These are phyloP conservation scores for Stereum hirsutum DNA, from an alignment of 1,284 basidiomycete species.

Conservation along the genomic window DNA sequence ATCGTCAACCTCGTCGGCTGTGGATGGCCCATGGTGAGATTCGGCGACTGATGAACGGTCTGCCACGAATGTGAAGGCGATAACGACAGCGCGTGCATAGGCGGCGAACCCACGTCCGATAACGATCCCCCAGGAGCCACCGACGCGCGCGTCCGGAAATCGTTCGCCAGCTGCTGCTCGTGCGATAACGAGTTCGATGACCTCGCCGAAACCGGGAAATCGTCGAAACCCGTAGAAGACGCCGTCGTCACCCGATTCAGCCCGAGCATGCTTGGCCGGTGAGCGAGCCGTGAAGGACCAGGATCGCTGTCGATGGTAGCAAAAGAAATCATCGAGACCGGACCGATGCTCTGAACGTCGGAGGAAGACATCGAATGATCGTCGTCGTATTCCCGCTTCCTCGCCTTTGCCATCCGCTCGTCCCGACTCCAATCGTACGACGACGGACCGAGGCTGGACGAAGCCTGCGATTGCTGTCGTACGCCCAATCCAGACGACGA, in stretches of 20 bases:
- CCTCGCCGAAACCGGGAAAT: constrained; percentile 62
- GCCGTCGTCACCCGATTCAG: constrained; percentile 66
- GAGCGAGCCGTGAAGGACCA: constrained; percentile 59
- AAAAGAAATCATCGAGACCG: constrained; percentile 68
- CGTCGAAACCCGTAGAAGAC: constrained; percentile 59
- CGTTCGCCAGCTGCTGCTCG: constrained; percentile 72
- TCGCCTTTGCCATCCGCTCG: constrained; percentile 66
- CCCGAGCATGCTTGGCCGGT: constrained; percentile 48
- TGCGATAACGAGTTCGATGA: constrained; percentile 78
- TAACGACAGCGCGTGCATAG: constrained; percentile 63
- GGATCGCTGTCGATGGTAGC: constrained; percentile 79
- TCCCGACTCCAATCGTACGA: constrained; percentile 43
- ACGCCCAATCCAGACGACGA: constrained; percentile 44
- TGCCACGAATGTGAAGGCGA: constrained; percentile 43
- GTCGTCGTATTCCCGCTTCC: constrained; percentile 78
- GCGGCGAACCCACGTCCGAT: constrained; percentile 59
- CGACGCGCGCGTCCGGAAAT: constrained; percentile 68
- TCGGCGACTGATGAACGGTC: constrained; percentile 15
- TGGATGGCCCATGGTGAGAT: constrained; percentile 17
- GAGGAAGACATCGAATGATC: constrained; percentile 87
- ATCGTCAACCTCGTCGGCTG: constrained; percentile 24
- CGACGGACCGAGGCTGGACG: constrained; percentile 8
- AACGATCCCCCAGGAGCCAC: constrained; percentile 48
- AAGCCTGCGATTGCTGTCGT: constrained; percentile 40
- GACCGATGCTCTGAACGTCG: constrained; percentile 64